These are phyloP conservation scores for Flaveria trinervia DNA, from an alignment of 129 eudicot genomes.

Conservation along the genomic window DNA sequence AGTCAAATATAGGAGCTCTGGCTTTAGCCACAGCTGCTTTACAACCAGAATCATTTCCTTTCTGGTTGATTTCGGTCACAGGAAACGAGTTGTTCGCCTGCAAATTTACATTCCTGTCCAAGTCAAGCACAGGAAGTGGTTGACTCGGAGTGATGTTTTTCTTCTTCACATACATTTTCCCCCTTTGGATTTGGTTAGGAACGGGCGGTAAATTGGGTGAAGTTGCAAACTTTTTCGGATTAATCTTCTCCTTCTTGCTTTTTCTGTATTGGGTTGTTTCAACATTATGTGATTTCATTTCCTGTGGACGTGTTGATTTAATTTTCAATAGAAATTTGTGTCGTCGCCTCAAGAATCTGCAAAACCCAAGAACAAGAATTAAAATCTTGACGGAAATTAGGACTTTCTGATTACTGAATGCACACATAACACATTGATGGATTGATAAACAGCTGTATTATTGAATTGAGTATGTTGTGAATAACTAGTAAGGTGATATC, in stretches of 20 bases:
- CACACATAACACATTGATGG: neutral
- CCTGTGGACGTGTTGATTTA: slow-evolving; percentile 35
- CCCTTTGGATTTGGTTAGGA: slow-evolving; percentile 38
- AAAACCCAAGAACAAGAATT: neutral
- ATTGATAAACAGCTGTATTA: neutral
- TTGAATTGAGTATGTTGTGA: slow-evolving; percentile 5
- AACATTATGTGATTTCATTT: slow-evolving; percentile 32
- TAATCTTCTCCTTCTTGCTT: slow-evolving; percentile 32
- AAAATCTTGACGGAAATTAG: slow-evolving; percentile 2
- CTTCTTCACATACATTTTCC: slow-evolving; percentile 37
- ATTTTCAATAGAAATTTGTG: slow-evolving; percentile 38
- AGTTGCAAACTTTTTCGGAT: slow-evolving; percentile 37
- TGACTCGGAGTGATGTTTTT: slow-evolving; percentile 27
- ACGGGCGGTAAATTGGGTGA: slow-evolving; percentile 38
- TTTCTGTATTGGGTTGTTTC: slow-evolving; percentile 38
- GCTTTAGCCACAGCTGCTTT: slow-evolving; percentile 34
- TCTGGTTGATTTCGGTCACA: slow-evolving; percentile 46
- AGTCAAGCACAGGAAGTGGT: slow-evolving; percentile 26
- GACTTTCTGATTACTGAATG: neutral
- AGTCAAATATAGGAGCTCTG: slow-evolving; percentile 65
- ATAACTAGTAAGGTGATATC: slow-evolving; percentile 16
- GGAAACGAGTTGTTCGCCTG: slow-evolving; percentile 26
- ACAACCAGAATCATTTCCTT: slow-evolving; percentile 34
- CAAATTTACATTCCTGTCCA: slow-evolving; percentile 29
- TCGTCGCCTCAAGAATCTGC: slow-evolving; percentile 63